phyloP scores from a whole-genome alignment of 139 green algal species.

The Coelastrella sp. region DNA sequence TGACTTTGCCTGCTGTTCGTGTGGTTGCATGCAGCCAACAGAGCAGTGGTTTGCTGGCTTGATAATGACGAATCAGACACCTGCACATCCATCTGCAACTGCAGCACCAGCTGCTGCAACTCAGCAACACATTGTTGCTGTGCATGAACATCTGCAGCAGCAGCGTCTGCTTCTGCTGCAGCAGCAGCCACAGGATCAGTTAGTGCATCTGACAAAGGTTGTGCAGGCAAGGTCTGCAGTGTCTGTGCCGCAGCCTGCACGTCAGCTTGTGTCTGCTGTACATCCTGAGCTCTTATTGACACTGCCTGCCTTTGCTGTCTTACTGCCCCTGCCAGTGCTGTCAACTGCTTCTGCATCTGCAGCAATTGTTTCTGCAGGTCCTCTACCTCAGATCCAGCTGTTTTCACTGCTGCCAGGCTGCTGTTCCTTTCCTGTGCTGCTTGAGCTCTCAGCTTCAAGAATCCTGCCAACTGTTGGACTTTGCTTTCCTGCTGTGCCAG shows the following conservation, averaged over 20 bases:
- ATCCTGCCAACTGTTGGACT: neutral
- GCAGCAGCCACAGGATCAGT: neutral
- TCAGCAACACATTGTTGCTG: neutral
- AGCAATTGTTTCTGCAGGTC: neutral
- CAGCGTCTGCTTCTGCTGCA: neutral
- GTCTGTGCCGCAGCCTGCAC: neutral
- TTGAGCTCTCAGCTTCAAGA: neutral
- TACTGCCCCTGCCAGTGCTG: neutral
- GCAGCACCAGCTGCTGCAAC: slow-evolving; percentile 32
- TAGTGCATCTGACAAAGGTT: neutral
- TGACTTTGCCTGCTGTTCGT: neutral
- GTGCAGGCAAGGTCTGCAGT: neutral
- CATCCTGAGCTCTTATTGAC: neutral
- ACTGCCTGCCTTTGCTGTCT: neutral
- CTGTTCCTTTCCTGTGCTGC: neutral
- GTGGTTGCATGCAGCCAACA: neutral
- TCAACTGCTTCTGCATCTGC: neutral
- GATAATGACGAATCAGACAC: neutral
- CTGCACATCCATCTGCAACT: neutral
- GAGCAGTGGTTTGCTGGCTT: neutral
- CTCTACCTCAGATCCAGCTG: neutral
- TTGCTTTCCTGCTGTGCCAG: slow-evolving; percentile 28
- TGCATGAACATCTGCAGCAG: neutral
- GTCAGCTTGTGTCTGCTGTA: neutral
- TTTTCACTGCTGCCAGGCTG: neutral